Base-by-base conservation (phyloP, 2,329 filamentous ascomycete genomes). In the Trichoderma afroharzianum region DNA sequence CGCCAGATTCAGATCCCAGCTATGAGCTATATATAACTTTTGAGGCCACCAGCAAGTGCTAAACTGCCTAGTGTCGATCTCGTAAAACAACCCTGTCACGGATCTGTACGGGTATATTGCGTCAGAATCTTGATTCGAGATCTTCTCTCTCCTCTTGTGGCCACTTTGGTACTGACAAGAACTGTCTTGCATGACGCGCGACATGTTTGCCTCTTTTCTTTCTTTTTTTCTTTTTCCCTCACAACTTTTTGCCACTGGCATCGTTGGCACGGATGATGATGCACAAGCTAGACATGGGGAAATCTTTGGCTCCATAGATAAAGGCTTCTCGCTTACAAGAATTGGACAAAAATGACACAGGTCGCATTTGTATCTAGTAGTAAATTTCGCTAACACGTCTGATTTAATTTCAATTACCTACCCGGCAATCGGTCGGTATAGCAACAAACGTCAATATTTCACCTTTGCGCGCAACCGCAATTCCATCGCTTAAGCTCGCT, bases 1-100 rank as follows among this genome's bases (percentile, higher is more conserved):
- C 39, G 28, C 39, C 43, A 66, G 47, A 53, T 26, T 21, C 66
- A 68, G 66, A 62, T 61, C 66, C 66, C 66, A 62, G 66, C 66
- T 50, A 12, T 7, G 66, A 28, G 26, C 39, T 69, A 69, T 61
- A 61, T 62, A 61, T 69, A 68, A 50, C 66, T 36, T 58, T 28
- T 50, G 39, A 43, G 39, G 28, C 21, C n/a, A 50, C 39, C 59
- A 36, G 39, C 15, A n/a, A 32, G 61, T 59, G 57, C 66, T 39
- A 68, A 67, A 30, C 39, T n/a, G 66, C 66, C 66, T 69, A 69
- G 66, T 69, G 66, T 69, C 66, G 66, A 69, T 69, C 66, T 69
- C 36, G 66, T 32, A 61, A 43, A 43, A 62, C 66, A 61, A 68
- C 66, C 66, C 57, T 62, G 66, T 69, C 66, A 69, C 66, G 66